Evolutionary conservation across 495 filamentous ascomycete genomes (phyloP).

Genomic region (Penicillium simplicissimum): DNA sequence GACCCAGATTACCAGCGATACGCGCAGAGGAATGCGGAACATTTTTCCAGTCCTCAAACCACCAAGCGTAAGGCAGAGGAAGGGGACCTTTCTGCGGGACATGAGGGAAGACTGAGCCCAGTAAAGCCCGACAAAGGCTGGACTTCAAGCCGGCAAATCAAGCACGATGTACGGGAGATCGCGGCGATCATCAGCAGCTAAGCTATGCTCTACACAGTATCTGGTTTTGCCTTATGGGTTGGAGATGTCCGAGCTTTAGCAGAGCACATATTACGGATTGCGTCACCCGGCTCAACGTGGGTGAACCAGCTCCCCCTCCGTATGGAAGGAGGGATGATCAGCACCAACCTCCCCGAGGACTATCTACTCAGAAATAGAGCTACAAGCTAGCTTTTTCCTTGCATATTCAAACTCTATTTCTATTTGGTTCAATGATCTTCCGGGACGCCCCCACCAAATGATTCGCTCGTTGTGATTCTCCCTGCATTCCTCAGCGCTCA

Average conservation of each 20-base stretch:
- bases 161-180: neutral
- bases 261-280: neutral
- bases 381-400: constrained; percentile 10
- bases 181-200: neutral
- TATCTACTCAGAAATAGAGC: constrained; percentile 1
- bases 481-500: constrained; percentile 24
- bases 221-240: neutral
- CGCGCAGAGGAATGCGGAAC: constrained; percentile 1
- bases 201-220: neutral
- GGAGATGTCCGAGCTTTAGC: neutral
- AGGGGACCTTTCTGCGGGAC: neutral
- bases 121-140: neutral
- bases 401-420: constrained; percentile 9
- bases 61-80: neutral
- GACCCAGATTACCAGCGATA: neutral
- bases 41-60: neutral
- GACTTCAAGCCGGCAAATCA: neutral
- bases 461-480: constrained; percentile 17
- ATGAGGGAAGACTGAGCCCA: neutral
- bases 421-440: constrained; percentile 2
- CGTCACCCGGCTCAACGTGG: constrained; percentile 4
- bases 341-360: neutral
- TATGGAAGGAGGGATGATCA: neutral
- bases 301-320: neutral
- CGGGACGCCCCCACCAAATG: constrained; percentile 11